Percentiles rank a stretch among this genome's conserved stretches.
Conservation (phyloP, 2,329 filamentous ascomycete species). For the Delphinella strobiligena region DNA sequence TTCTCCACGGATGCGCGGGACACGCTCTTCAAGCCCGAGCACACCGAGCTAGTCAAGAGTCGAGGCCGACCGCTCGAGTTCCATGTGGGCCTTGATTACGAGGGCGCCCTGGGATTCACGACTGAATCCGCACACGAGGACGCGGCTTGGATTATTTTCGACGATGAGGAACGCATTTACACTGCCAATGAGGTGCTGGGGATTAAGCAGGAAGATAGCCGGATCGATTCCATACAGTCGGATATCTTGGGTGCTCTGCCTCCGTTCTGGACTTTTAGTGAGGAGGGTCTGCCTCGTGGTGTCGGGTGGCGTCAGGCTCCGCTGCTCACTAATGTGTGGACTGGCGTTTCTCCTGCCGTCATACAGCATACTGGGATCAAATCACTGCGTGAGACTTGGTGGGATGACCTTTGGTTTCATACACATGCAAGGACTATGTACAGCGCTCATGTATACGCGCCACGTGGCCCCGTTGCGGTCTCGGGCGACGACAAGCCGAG, state of each 20-base stretch:
- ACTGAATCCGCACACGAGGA: constrained; percentile 17
- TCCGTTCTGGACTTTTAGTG: constrained; percentile 11
- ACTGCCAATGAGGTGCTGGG: constrained; percentile 9
- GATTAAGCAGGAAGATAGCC: constrained; percentile 6
- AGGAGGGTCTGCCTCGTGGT: constrained; percentile 8
- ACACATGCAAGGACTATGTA: constrained; percentile 10
- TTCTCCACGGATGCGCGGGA: too few species aligned
- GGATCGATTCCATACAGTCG: constrained; percentile 9
- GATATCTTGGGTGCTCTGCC: constrained; percentile 13
- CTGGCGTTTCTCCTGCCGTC: constrained; percentile 9
- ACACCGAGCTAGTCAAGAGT: constrained; percentile 3
- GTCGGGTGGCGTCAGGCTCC: constrained; percentile 9
- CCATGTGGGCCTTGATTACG: constrained; percentile 19
- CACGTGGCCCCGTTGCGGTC: constrained; percentile 17
- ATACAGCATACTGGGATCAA: constrained; percentile 6
- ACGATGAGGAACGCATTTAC: constrained; percentile 9
- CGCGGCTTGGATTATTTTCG: constrained; percentile 15
- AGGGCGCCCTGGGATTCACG: constrained; percentile 14
- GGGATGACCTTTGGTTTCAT: constrained; percentile 10
- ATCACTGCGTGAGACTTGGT: constrained; percentile 4
- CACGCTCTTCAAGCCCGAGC: too few species aligned
- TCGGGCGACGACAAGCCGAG: constrained; percentile 19
- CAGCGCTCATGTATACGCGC: constrained; percentile 9
- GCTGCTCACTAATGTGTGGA: constrained; percentile 11
- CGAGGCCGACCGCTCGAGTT: constrained; percentile 23